Percentiles rank a stretch among this genome's conserved stretches.
Evolutionary conservation across 257 asterid species (phyloP).

Genomic region (Schizonepeta tenuifolia): DNA sequence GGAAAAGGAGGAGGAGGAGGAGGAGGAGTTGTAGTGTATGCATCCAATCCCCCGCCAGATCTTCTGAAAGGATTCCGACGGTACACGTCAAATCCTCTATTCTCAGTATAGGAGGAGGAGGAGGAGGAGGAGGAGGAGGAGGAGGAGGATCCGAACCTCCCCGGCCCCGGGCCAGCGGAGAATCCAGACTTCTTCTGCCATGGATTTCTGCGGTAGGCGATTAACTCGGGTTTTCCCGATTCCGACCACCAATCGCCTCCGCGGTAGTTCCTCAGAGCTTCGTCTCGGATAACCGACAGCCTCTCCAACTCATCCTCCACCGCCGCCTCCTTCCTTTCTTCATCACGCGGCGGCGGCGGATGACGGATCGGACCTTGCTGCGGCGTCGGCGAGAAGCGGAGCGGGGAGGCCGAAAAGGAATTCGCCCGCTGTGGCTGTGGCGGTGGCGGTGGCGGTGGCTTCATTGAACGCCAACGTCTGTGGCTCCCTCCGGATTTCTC

Average conservation of each 20-base stretch:
- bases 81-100: too few species aligned
- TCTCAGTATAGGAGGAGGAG: too few species aligned
- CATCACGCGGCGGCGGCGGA: not conserved
- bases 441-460: conserved; percentile 42
- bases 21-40: too few species aligned
- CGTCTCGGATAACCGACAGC: not conserved
- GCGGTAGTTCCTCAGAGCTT: not conserved
- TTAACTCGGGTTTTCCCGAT: conserved; percentile 22
- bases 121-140: too few species aligned
- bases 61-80: too few species aligned
- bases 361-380: not conserved
- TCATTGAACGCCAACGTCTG: conserved; percentile 43
- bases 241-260: conserved; percentile 31
- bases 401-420: conserved; percentile 38
- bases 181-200: conserved; percentile 13
- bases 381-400: conserved; percentile 13
- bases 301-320: conserved; percentile 11
- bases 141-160: not conserved
- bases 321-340: conserved; percentile 11
- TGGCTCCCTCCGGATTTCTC: conserved; percentile 25
- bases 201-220: conserved; percentile 33
- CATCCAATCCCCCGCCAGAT: too few species aligned
- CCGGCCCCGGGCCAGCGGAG: not conserved
- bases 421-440: conserved; percentile 31
- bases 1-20: too few species aligned